Evolutionary conservation across 2,329 filamentous ascomycete species (phyloP).

Genomic region (Talaromyces sp.): DNA sequence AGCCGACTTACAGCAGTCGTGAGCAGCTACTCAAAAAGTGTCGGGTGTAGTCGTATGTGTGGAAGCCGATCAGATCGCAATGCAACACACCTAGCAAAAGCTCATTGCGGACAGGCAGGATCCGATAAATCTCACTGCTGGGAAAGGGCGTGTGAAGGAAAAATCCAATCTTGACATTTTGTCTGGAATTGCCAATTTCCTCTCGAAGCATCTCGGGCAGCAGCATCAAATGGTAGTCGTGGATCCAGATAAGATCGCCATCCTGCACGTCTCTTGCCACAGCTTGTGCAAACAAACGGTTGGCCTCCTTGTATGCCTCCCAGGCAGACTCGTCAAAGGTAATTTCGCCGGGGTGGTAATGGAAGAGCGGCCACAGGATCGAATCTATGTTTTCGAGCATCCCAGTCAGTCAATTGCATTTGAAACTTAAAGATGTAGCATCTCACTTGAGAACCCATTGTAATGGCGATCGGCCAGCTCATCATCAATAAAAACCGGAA

Average conservation of each 20-base stretch:
- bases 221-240: constrained; percentile 95
- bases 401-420: not conserved
- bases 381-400: constrained; percentile 56
- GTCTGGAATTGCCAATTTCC: constrained; percentile 69
- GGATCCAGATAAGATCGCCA: constrained; percentile 89
- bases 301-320: constrained; percentile 85
- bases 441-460: constrained; percentile 92
- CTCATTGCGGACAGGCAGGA: constrained; percentile 81
- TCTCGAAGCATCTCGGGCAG: constrained; percentile 87
- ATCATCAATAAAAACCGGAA: constrained; percentile 89
- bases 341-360: constrained; percentile 95
- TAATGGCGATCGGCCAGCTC: constrained; percentile 93
- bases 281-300: constrained; percentile 79
- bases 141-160: constrained; percentile 95
- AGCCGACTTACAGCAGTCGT: constrained; percentile 63
- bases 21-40: constrained; percentile 93
- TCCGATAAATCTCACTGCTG: constrained; percentile 90
- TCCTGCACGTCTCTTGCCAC: constrained; percentile 81
- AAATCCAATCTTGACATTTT: constrained; percentile 93
- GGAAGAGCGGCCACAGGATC: constrained; percentile 93
- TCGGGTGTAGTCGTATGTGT: constrained; percentile 92
- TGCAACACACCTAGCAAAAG: constrained; percentile 79
- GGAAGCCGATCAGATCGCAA: constrained; percentile 90
- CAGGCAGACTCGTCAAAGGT: constrained; percentile 91
- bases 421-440: not conserved